Percentiles rank a stretch among this genome's conserved stretches.
phyloP scores from a whole-genome alignment of 495 filamentous ascomycete species.

The Opeltia flavorubescens region DNA sequence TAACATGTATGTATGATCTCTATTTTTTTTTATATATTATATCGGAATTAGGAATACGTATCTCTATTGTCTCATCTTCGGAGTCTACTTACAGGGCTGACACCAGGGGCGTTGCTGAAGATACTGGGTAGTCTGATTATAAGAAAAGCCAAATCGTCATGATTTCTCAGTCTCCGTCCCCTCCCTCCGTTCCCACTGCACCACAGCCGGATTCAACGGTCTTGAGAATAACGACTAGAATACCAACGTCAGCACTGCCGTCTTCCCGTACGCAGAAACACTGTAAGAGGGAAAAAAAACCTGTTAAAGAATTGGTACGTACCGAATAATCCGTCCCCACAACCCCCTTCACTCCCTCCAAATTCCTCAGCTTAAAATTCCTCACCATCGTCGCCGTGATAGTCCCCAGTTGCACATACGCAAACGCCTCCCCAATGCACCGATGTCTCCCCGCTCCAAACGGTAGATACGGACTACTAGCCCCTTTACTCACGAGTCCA shows the following conservation, averaged over 20 bases:
- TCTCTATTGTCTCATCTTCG: too few species aligned
- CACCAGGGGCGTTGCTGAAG: not conserved
- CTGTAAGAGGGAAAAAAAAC: too few species aligned
- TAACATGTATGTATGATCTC: too few species aligned
- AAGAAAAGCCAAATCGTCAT: not conserved
- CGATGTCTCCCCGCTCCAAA: constrained; percentile 90
- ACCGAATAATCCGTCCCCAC: constrained; percentile 78
- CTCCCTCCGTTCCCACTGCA: constrained; percentile 44
- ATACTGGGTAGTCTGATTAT: not conserved
- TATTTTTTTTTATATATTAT: too few species aligned
- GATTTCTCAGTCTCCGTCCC: not conserved
- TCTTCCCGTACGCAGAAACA: too few species aligned
- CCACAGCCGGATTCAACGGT: constrained; percentile 48
- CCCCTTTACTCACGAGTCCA: constrained; percentile 77
- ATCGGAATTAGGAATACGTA: too few species aligned
- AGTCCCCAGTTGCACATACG: constrained; percentile 77
- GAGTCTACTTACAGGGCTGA: too few species aligned
- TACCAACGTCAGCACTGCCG: not conserved
- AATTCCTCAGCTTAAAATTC: constrained; percentile 57
- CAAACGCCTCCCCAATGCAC: constrained; percentile 96
- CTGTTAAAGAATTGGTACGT: constrained; percentile 17
- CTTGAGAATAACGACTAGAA: constrained; percentile 30
- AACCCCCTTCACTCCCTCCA: constrained; percentile 51
- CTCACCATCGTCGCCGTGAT: constrained; percentile 69
- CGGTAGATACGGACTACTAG: constrained; percentile 79